These are phyloP conservation scores for Penicillium coffeae DNA, from an alignment of 495 filamentous ascomycete species.

Conservation along the genomic window DNA sequence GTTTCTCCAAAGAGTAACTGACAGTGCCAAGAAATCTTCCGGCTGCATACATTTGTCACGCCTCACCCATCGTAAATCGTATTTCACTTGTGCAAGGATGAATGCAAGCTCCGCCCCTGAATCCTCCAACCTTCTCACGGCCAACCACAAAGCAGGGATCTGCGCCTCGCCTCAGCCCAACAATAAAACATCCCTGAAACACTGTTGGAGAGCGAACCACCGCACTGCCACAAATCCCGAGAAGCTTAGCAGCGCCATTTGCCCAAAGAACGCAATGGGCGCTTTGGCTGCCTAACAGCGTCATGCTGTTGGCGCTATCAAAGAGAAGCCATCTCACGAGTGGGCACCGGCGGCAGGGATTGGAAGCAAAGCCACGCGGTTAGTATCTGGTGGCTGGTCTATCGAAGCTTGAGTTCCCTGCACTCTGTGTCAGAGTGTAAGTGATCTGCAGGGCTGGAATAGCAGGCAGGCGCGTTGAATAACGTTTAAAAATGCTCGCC, in stretches of 20 bases:
- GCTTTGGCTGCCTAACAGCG: too few species aligned
- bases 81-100: neutral
- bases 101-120: neutral
- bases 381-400: neutral
- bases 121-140: neutral
- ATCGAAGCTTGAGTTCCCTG: neutral
- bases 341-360: neutral
- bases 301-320: neutral
- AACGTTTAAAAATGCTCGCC: neutral
- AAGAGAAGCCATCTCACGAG: neutral
- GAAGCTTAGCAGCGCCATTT: too few species aligned
- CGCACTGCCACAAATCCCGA: too few species aligned
- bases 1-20: too few species aligned
- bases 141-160: neutral
- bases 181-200: slow-evolving; percentile 12
- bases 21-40: too few species aligned
- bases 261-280: too few species aligned
- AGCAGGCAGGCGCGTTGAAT: neutral
- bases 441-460: neutral
- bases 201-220: neutral
- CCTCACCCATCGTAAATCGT: neutral
- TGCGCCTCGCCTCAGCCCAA: neutral
- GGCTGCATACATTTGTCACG: too few species aligned
- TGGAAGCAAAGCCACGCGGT: neutral
- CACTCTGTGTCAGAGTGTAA: neutral